Evolutionary conservation across 2,329 filamentous ascomycete genomes (phyloP).

Genomic region (Blastomyces emzantsi): DNA sequence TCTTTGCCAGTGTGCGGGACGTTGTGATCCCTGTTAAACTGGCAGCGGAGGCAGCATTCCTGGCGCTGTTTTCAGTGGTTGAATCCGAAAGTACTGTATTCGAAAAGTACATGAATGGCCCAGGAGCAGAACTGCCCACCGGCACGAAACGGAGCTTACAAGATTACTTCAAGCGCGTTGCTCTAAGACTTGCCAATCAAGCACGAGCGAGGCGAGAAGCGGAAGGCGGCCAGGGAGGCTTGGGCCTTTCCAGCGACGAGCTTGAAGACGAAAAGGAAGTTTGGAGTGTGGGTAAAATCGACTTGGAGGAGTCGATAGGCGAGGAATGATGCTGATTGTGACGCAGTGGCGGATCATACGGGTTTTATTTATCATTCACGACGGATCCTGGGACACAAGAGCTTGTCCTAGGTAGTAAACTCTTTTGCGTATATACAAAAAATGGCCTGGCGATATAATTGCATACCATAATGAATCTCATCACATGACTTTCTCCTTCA

Average conservation of each 20-base stretch:
- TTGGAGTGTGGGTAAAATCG: conserved; percentile 88
- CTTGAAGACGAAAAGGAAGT: conserved; percentile 90
- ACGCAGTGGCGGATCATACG: not conserved
- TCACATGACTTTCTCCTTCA: no score
- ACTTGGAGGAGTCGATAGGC: conserved; percentile 50
- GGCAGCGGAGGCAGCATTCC: conserved; percentile 86
- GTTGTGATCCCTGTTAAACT: conserved; percentile 91
- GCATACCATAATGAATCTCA: no score
- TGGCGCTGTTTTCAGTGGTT: conserved; percentile 81
- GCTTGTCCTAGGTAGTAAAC: not conserved
- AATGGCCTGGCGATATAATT: no score
- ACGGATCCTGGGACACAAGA: not conserved
- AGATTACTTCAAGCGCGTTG: conserved; percentile 95
- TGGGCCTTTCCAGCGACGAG: conserved; percentile 85
- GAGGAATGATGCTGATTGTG: conserved; percentile 21
- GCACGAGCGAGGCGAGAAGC: conserved; percentile 83
- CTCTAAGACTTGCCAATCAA: conserved; percentile 72
- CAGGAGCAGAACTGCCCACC: conserved; percentile 56
- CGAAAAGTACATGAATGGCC: conserved; percentile 74
- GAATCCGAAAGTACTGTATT: conserved; percentile 80
- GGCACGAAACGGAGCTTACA: conserved; percentile 80
- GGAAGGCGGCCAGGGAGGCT: conserved; percentile 75
- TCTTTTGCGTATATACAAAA: no score
- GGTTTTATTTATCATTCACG: not conserved
- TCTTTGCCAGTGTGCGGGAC: conserved; percentile 87